phyloP scores from a whole-genome alignment of 2,329 filamentous ascomycete species.

The Fusarium irregulare region DNA sequence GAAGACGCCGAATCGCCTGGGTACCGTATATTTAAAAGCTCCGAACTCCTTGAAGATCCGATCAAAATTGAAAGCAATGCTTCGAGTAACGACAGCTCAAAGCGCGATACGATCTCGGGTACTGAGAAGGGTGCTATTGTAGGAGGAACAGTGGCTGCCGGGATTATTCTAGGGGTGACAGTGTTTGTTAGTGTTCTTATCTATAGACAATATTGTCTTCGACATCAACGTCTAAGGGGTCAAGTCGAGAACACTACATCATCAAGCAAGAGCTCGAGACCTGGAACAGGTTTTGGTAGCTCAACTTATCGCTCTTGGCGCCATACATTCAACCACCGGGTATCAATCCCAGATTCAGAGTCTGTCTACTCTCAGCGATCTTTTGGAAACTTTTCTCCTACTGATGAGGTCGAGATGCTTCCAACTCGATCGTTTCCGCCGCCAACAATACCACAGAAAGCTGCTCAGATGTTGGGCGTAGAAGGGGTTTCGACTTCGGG shows the following conservation, averaged over 20 bases:
- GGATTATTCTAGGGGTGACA: slow-evolving; percentile 28
- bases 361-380: slow-evolving; percentile 33
- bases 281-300: neutral
- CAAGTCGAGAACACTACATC: neutral
- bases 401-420: neutral
- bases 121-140: slow-evolving; percentile 31
- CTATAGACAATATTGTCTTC: slow-evolving; percentile 24
- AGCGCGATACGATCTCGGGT: neutral
- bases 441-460: slow-evolving; percentile 25
- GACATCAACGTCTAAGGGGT: neutral
- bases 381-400: slow-evolving; percentile 23
- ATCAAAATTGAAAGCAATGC: neutral
- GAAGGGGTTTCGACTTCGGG: slow-evolving; percentile 11
- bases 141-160: slow-evolving; percentile 34
- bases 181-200: slow-evolving; percentile 35
- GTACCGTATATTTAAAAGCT: neutral
- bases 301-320: slow-evolving; percentile 9
- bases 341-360: slow-evolving; percentile 16
- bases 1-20: slow-evolving; percentile 10
- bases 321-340: slow-evolving; percentile 26
- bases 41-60: neutral
- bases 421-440: neutral
- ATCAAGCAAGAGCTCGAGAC: neutral
- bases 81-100: neutral
- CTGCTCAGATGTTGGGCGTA: slow-evolving; percentile 31